Evolutionary conservation across 2,329 filamentous ascomycete species (phyloP), one percentile per base, ranked within the genome.

Genomic region (Calonectria fujianensis): DNA sequence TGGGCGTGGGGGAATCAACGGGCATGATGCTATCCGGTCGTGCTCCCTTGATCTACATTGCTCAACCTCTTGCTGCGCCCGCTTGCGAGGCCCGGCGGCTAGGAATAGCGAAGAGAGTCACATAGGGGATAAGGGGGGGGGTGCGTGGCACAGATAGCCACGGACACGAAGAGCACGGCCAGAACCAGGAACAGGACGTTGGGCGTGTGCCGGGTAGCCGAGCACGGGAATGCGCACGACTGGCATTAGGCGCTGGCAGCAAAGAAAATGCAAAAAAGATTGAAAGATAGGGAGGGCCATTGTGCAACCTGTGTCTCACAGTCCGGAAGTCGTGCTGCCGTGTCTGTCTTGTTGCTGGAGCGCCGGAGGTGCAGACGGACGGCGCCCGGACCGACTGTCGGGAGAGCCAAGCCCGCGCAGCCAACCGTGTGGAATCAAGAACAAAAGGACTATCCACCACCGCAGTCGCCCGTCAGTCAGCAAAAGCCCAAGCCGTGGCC

Each of bases 151-250:
- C 35, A 45, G 59, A 24, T 24, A 18, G 48, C 14, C 35, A 69
- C 37, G 41, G 24, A 63, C 32, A 54, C 35, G 18, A 48, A 48
- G 24, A 67, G 54, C 20, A 64, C 59, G n/a, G 8, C n/a, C 50
- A 57, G 20, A 11, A 48, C 6, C 45, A n/a, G 10, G 11, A 48
- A 4, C 20, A 48, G 20, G 20, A 41, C 57, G 14, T 13, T 31
- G 24, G 27, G n/a, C 29, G 24, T 18, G 72, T 45, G 41, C 41
- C 72, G 66, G 72, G 41, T 48, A 67, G n/a, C 72, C 72, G 67
- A 39, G 41, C 37, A 37, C 16, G 66, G 24, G 50, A 66, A 50
- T 65, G 71, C n/a, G 72, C 66, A 27, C 50, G 24, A 59, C 59
- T 31, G n/a, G 54, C 27, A 29, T 65, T 24, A 39, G 57, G 57